Evolutionary conservation across 1,139 yeast genomes (phyloP).

Genomic region (Lodderomyces margitis): DNA sequence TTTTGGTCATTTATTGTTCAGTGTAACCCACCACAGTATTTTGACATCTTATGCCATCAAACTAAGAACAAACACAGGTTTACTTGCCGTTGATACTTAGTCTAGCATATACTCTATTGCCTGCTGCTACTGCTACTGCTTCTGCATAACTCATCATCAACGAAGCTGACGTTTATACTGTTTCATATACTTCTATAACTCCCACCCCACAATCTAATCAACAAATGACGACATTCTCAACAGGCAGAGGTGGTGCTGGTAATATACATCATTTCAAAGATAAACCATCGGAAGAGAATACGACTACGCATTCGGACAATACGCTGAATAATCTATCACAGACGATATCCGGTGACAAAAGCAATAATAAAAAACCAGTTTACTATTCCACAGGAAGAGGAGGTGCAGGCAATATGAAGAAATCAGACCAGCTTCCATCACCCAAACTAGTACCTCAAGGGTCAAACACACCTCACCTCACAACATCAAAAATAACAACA

Average conservation of each 20-base stretch:
- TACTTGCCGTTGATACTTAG: too few relatives aligned
- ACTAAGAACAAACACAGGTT: too few relatives aligned
- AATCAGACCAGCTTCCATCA: conserved; percentile 44
- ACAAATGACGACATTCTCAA: conserved; percentile 12
- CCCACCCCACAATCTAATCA: too few relatives aligned
- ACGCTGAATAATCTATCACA: conserved; percentile 5
- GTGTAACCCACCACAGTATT: not conserved
- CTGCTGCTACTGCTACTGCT: too few relatives aligned
- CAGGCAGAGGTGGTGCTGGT: conserved; percentile 43
- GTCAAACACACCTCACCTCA: conserved; percentile 60
- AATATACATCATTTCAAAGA: conserved; percentile 27
- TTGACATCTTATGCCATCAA: not conserved
- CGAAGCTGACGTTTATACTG: not conserved
- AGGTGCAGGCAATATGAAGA: conserved; percentile 71
- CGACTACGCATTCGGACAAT: conserved; percentile 7
- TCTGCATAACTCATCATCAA: not conserved
- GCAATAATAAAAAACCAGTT: conserved; percentile 28
- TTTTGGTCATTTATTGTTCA: not conserved
- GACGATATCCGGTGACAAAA: conserved; percentile 5
- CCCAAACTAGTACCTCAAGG: conserved; percentile 61
- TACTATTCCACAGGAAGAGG: conserved; percentile 74
- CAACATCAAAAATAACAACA: conserved; percentile 60
- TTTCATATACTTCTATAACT: too few relatives aligned
- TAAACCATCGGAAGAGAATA: conserved; percentile 21
- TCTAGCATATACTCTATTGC: too few relatives aligned